These are phyloP conservation scores for Boletus pseudopeckii DNA, from an alignment of 768 basidiomycete species.

Conservation along the genomic window DNA sequence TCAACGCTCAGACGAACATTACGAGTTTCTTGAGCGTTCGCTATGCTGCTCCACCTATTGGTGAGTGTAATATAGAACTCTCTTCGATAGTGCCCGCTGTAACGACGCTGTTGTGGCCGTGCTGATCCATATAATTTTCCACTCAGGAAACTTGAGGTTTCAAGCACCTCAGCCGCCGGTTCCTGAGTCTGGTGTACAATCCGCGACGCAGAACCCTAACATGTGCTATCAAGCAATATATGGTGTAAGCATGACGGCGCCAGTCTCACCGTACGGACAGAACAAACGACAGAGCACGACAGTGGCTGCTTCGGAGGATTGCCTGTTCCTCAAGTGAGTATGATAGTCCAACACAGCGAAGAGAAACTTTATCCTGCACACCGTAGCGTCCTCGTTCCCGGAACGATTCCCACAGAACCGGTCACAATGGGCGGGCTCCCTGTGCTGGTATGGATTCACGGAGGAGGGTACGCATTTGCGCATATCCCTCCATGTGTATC, in stretches of 20 bases:
- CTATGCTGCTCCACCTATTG: constrained; percentile 49
- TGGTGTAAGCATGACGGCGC: constrained; percentile 7
- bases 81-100: not conserved
- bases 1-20: constrained; percentile 19
- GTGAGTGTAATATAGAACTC: constrained; percentile 20
- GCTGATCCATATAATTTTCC: not conserved
- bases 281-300: constrained; percentile 9
- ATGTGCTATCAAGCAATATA: constrained; percentile 21
- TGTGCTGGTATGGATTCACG: constrained; percentile 37
- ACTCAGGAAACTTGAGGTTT: constrained; percentile 24
- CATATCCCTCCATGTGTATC: too few species aligned
- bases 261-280: not conserved
- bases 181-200: constrained; percentile 17
- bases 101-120: not conserved
- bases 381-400: constrained; percentile 12
- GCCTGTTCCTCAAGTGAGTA: constrained; percentile 27
- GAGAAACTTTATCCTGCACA: not conserved
- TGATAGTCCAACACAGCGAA: too few species aligned
- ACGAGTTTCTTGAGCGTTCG: constrained; percentile 32
- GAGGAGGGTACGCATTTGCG: constrained; percentile 27
- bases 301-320: constrained; percentile 28
- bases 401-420: not conserved
- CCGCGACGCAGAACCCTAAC: constrained; percentile 25
- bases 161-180: constrained; percentile 28
- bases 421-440: constrained; percentile 17